Conservation (phyloP, 2,329 filamentous ascomycete species). For the Calonectria crousiana region DNA sequence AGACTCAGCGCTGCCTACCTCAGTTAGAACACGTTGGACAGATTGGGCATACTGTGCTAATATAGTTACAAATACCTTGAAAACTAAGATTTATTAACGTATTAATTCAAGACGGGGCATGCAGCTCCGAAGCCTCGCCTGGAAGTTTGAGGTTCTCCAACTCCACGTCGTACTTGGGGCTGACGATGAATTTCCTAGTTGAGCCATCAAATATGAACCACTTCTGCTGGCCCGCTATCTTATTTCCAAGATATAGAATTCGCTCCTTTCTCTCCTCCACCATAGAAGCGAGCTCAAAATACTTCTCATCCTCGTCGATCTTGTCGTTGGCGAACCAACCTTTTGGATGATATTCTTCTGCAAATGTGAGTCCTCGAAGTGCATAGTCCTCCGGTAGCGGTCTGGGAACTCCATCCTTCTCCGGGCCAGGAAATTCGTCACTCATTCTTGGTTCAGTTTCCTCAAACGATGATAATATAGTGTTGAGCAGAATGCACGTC, state of each 20-base stretch:
- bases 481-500: conserved; percentile 54
- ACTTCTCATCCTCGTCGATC: conserved; percentile 76
- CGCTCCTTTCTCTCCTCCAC: conserved; percentile 68
- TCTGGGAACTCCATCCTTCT: conserved; percentile 56
- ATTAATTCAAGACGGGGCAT: background rate
- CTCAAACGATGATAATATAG: conserved; percentile 40
- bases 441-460: conserved; percentile 52
- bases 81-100: background rate
- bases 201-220: conserved; percentile 61
- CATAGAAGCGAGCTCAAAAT: conserved; percentile 72
- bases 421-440: conserved; percentile 61
- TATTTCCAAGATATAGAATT: conserved; percentile 68
- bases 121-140: background rate
- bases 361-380: conserved; percentile 73
- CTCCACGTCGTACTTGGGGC: conserved; percentile 52
- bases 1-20: no score
- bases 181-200: conserved; percentile 54
- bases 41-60: no score
- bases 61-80: background rate
- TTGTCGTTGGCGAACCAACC: conserved; percentile 70
- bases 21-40: no score
- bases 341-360: conserved; percentile 67
- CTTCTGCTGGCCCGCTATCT: conserved; percentile 55
- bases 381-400: conserved; percentile 79
- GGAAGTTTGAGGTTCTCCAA: conserved; percentile 33